A percentile compares a stretch with the other conserved stretches of the same genome.
Evolutionary conservation across 2,329 filamentous ascomycete genomes (phyloP).

Genomic region (Pyrenophora teres): DNA sequence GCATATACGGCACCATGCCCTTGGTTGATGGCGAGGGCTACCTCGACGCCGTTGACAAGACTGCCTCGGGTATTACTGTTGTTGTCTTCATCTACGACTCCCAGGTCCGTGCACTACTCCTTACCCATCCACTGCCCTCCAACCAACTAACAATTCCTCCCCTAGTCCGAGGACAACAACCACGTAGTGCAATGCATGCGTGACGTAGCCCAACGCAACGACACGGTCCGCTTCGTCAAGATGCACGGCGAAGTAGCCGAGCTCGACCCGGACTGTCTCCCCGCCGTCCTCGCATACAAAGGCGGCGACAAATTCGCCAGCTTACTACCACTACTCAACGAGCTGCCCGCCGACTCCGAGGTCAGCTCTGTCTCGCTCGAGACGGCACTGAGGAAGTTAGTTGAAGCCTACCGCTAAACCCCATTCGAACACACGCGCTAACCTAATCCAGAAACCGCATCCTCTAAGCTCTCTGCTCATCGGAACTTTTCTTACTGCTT

Average conservation of each 20-base stretch:
- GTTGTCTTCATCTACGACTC: slow-evolving; percentile 78
- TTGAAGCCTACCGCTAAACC: slow-evolving; percentile 2
- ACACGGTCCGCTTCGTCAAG: slow-evolving; percentile 82
- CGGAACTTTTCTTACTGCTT: no score
- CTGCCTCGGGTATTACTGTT: slow-evolving; percentile 77
- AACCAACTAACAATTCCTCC: neutral
- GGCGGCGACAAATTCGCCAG: slow-evolving; percentile 90
- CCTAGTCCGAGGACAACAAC: slow-evolving; percentile 75
- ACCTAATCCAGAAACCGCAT: no score
- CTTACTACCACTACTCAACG: slow-evolving; percentile 81
- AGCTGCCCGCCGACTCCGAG: slow-evolving; percentile 70
- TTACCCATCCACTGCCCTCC: neutral
- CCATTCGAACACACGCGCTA: no score
- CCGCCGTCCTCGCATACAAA: slow-evolving; percentile 85
- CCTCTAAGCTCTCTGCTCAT: no score
- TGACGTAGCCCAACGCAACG: slow-evolving; percentile 73
- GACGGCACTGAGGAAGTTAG: slow-evolving; percentile 57
- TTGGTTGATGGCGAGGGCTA: slow-evolving; percentile 89
- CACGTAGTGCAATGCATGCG: slow-evolving; percentile 78
- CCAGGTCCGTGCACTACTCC: neutral
- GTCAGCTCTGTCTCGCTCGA: slow-evolving; percentile 61
- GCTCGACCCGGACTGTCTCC: slow-evolving; percentile 86
- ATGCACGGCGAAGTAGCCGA: slow-evolving; percentile 91
- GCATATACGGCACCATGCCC: slow-evolving; percentile 78
- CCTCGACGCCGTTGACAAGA: slow-evolving; percentile 94